Evolutionary conservation across 1,139 yeast species (phyloP).

Genomic region (Kurtzmaniella quercitrusa): DNA sequence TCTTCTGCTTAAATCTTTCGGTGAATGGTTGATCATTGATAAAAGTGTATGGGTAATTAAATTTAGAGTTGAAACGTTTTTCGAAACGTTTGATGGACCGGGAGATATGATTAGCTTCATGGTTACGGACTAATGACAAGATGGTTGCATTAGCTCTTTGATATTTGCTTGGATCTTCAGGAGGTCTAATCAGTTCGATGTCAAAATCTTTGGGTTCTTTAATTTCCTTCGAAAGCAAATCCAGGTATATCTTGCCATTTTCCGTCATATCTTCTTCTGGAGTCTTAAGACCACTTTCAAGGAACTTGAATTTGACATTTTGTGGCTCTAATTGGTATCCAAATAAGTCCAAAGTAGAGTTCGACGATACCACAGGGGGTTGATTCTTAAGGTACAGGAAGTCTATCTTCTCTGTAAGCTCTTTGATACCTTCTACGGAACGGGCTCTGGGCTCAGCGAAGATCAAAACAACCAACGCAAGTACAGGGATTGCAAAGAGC

Average conservation of each 20-base stretch:
- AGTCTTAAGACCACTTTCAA: constrained; percentile 21
- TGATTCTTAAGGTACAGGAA: neutral
- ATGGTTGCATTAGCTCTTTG: constrained; percentile 68
- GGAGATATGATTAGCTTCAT: constrained; percentile 49
- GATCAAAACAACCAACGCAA: neutral
- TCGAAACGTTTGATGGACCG: constrained; percentile 59
- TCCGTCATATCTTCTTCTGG: constrained; percentile 26
- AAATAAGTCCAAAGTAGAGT: neutral
- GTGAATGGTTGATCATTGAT: constrained; percentile 68
- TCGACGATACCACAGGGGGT: neutral
- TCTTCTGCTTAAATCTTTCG: constrained; percentile 46
- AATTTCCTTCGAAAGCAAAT: constrained; percentile 30
- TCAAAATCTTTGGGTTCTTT: constrained; percentile 48
- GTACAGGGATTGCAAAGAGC: neutral
- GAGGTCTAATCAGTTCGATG: constrained; percentile 34
- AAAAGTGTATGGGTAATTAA: constrained; percentile 77
- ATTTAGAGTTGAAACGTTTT: constrained; percentile 59
- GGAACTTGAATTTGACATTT: constrained; percentile 32
- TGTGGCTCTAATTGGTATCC: constrained; percentile 11
- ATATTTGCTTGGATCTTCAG: constrained; percentile 26
- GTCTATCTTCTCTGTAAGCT: neutral
- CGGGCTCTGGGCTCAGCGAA: neutral
- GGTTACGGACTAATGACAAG: constrained; percentile 64
- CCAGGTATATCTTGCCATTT: constrained; percentile 31
- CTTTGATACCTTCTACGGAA: constrained; percentile 1